A percentile compares a stretch with the other conserved stretches of the same genome.
phyloP scores from a whole-genome alignment of 2,329 filamentous ascomycete species.

The Beauveria caledonica region DNA sequence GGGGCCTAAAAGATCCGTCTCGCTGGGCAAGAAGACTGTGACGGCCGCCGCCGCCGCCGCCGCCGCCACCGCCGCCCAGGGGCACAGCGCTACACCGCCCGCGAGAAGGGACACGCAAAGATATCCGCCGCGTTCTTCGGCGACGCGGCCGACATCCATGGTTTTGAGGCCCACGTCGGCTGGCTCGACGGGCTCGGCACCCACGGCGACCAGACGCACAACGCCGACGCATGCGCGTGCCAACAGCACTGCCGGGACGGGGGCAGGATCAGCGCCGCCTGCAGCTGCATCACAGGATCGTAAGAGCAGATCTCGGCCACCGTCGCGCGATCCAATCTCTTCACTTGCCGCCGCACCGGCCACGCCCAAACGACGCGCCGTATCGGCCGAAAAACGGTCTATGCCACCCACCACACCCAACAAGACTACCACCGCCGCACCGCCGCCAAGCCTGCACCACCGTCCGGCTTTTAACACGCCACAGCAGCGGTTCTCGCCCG shows the following conservation, averaged over 20 bases:
- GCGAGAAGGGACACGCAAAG: conserved; percentile 19
- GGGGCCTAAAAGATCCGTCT: conserved; percentile 14
- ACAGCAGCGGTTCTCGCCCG: conserved; percentile 61
- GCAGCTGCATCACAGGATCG: conserved; percentile 13
- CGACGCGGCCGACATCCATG: conserved; percentile 6
- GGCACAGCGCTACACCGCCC: conserved; percentile 12
- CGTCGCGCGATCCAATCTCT: conserved; percentile 19
- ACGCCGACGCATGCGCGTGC: conserved; percentile 25
- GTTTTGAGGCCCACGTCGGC: conserved; percentile 21
- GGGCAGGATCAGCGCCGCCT: background rate
- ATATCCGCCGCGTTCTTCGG: conserved; percentile 27
- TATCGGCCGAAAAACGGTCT: conserved; percentile 17
- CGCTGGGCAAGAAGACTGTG: conserved; percentile 15
- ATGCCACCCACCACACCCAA: conserved; percentile 13
- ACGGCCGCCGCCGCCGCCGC: background rate
- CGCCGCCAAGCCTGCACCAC: conserved; percentile 28
- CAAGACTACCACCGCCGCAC: conserved; percentile 11
- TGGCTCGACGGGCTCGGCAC: conserved; percentile 13
- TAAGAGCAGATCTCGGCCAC: conserved; percentile 22
- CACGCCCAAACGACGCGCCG: conserved; percentile 14
- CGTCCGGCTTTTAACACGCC: conserved; percentile 53
- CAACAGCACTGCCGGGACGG: conserved; percentile 21
- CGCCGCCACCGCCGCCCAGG: background rate
- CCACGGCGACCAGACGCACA: conserved; percentile 21
- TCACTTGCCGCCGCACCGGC: conserved; percentile 14